phyloP scores from a whole-genome alignment of 2,329 filamentous ascomycete species.

The Fusarium caatingaense region DNA sequence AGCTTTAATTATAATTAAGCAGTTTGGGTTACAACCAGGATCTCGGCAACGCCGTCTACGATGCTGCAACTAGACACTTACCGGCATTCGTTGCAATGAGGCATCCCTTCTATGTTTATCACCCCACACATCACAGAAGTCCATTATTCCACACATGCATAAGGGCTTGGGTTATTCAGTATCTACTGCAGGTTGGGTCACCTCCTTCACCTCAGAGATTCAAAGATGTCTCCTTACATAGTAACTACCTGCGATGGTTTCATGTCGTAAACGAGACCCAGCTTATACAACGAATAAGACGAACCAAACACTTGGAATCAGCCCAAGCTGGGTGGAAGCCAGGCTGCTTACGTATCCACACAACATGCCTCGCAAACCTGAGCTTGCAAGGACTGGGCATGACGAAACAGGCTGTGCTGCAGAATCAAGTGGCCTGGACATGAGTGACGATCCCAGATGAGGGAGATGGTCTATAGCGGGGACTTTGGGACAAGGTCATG shows the following conservation, averaged over 20 bases:
- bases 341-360: constrained; percentile 41
- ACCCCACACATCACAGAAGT: constrained; percentile 41
- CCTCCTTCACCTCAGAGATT: constrained; percentile 19
- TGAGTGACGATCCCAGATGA: constrained; percentile 2
- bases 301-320: constrained; percentile 17
- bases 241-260: constrained; percentile 33
- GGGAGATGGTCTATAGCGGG: constrained; percentile 10
- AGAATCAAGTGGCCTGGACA: constrained; percentile 16
- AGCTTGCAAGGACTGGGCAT: constrained; percentile 27
- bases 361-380: neutral
- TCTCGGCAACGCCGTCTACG: constrained; percentile 24
- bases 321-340: constrained; percentile 29
- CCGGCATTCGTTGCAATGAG: constrained; percentile 21
- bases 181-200: neutral
- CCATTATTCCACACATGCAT: constrained; percentile 27
- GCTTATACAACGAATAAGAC: constrained; percentile 38
- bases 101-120: constrained; percentile 35
- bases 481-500: constrained; percentile 11
- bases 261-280: constrained; percentile 41
- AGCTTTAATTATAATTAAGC: constrained; percentile 6
- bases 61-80: constrained; percentile 40
- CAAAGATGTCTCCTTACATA: constrained; percentile 30
- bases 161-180: constrained; percentile 1
- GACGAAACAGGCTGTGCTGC: constrained; percentile 25
- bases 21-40: constrained; percentile 8